Conservation (phyloP, 2,329 filamentous ascomycete species). For the Ophiocordyceps sinensis region DNA sequence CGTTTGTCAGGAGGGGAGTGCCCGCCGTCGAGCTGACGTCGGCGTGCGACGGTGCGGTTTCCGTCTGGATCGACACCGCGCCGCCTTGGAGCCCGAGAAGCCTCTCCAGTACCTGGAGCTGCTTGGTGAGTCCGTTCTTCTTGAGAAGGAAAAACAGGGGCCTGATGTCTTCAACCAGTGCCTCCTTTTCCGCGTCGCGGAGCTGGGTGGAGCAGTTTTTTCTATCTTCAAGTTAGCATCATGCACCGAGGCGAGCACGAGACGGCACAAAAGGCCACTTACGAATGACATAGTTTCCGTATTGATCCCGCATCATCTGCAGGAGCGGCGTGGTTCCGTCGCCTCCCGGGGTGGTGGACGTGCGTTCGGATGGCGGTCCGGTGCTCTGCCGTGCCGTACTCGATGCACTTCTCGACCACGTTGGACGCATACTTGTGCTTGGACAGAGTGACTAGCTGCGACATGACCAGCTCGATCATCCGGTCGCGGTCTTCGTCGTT, state of each 20-base stretch:
- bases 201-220: slow-evolving; percentile 59
- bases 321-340: slow-evolving; percentile 59
- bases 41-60: slow-evolving; percentile 23
- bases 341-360: slow-evolving; percentile 42
- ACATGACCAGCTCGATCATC: slow-evolving; percentile 61
- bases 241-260: too few relatives aligned
- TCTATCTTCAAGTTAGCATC: slow-evolving; percentile 33
- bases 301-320: slow-evolving; percentile 75
- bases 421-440: slow-evolving; percentile 97
- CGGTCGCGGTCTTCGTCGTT: slow-evolving; percentile 54
- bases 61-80: slow-evolving; percentile 8
- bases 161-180: slow-evolving; percentile 49
- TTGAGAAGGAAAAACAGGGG: slow-evolving; percentile 47
- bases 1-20: slow-evolving; percentile 53
- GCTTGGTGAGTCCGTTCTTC: slow-evolving; percentile 50
- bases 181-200: slow-evolving; percentile 41
- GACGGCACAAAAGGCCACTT: slow-evolving; percentile 27
- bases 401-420: slow-evolving; percentile 86
- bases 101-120: slow-evolving; percentile 27
- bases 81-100: slow-evolving; percentile 12
- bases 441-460: slow-evolving; percentile 58
- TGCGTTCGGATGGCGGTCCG: slow-evolving; percentile 52
- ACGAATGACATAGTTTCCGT: slow-evolving; percentile 95
- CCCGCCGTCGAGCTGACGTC: slow-evolving; percentile 39
- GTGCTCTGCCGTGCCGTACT: slow-evolving; percentile 54